Conservation (phyloP, 768 basidiomycete species). For the Hemileccinum impolitum region DNA sequence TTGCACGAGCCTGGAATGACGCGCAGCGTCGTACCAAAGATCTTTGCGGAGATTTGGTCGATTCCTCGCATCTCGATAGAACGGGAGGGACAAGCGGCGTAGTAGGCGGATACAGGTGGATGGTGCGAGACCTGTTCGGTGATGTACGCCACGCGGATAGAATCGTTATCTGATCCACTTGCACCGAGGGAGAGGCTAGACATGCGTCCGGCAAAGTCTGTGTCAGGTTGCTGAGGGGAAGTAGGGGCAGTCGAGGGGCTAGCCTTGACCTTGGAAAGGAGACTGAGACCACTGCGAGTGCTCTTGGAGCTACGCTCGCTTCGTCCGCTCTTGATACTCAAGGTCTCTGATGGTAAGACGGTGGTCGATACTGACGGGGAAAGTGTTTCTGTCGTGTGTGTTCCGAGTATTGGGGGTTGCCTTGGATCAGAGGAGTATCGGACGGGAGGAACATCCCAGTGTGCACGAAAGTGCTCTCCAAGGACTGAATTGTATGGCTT, state of each 20-base stretch:
- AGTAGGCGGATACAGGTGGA: constrained; percentile 88
- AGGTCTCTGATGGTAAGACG: constrained; percentile 40
- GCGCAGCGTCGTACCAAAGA: constrained; percentile 83
- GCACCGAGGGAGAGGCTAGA: constrained; percentile 58
- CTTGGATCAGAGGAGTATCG: constrained; percentile 46
- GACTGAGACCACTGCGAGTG: constrained; percentile 53
- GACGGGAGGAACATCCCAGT: constrained; percentile 77
- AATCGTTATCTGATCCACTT: constrained; percentile 30
- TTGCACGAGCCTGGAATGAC: constrained; percentile 82
- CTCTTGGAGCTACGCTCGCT: constrained; percentile 62
- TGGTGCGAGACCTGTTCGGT: constrained; percentile 98
- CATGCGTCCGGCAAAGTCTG: constrained; percentile 46
- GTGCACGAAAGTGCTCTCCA: constrained; percentile 85
- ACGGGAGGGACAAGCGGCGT: constrained; percentile 70
- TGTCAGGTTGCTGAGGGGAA: constrained; percentile 43
- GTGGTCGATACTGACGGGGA: constrained; percentile 24
- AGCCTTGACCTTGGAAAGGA: constrained; percentile 46
- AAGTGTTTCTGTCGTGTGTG: constrained; percentile 32
- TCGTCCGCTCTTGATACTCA: constrained; percentile 45
- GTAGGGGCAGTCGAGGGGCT: constrained; percentile 36
- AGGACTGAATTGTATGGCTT: constrained; percentile 90
- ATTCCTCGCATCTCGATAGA: constrained; percentile 72
- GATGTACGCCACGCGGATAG: constrained; percentile 69
- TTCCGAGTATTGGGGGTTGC: constrained; percentile 44
- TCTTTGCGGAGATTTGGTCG: constrained; percentile 92